Base-by-base conservation (phyloP, 129 eudicot genomes). In the Silybum marianum region DNA sequence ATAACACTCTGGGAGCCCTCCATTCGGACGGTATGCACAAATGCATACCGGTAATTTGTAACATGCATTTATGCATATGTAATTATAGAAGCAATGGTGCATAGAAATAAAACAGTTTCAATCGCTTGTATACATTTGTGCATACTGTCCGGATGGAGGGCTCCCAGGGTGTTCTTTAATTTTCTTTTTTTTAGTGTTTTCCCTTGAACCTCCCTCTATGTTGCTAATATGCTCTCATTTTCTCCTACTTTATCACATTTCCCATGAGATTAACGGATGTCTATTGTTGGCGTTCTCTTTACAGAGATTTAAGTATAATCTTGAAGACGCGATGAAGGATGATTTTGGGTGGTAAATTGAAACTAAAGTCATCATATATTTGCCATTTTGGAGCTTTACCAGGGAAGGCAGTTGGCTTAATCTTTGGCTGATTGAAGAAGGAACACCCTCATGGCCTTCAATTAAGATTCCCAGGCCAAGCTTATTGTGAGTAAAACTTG, bases 231-330 rank as follows among this genome's bases (percentile, higher is more conserved):
- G 48, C 73, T 65, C 71, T 44, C 54, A 54, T 54, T 18, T 23
- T 66, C 62, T 13, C 73, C 19, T 22, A 66, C 12, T 48, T 48
- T 12, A 74, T 32, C 44, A 75, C 26, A 54, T 21, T 19, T 62
- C 25, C 3, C 2, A 16, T 66, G 2, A 42, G 82, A 48, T 3
- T 26, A 44, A 79, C 21, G 9, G 70, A 32, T 60, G 58, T 68
- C 25, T 70, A 39, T 51, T 69, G 14, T 69, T 51, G 30, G 22
- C 19, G n/a, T 46, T 32, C 14, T 22, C 16, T 7, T 25, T 81
- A 19, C 74, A 83, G 86, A 77, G 86, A 42, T 83, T 63, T 60
- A 72, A 42, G 51, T 83, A 83, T 44, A 77, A 77, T 67, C 82
- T 71, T 77, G 77, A 82, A 76, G 81, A 82, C 28, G 71, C 63